A percentile compares a stretch with the other conserved stretches of the same genome.
Conservation (phyloP, 73 alveolate genomes). For the Effrenium voratum region DNA sequence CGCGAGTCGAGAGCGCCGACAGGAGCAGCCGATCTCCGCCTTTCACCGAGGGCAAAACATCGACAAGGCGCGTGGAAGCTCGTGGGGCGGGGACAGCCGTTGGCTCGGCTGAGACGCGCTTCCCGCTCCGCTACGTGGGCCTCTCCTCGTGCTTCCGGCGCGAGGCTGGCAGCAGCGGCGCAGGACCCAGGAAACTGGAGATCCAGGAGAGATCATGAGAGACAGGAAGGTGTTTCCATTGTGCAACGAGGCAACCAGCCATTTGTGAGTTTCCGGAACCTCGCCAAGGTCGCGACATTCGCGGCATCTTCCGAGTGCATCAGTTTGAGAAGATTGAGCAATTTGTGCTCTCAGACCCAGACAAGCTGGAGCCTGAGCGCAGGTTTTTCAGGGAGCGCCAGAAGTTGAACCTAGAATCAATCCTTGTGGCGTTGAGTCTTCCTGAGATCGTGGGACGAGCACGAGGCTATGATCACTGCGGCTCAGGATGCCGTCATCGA, state of each 20-base stretch:
- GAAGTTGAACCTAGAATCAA: too few species aligned
- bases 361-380: slow-evolving; percentile 34
- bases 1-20: background rate
- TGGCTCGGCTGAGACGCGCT: slow-evolving; percentile 95
- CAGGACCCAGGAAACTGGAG: background rate
- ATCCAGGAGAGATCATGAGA: background rate
- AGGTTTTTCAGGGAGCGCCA: background rate
- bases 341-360: slow-evolving; percentile 98
- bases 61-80: slow-evolving; percentile 93
- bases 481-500: slow-evolving; percentile 95
- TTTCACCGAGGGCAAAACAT: slow-evolving; percentile 95
- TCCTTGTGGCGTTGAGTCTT: too few species aligned
- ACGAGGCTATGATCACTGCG: slow-evolving; percentile 97
- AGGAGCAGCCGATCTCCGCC: slow-evolving; percentile 96
- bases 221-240: background rate
- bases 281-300: slow-evolving; percentile 99
- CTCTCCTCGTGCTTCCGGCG: slow-evolving; percentile 99
- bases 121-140: slow-evolving; percentile 99
- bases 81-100: slow-evolving; percentile 99
- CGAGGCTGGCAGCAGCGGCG: slow-evolving; percentile 98
- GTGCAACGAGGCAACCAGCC: too few species aligned
- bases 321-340: slow-evolving; percentile 99
- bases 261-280: too few species aligned
- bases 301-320: slow-evolving; percentile 99
- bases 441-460: slow-evolving; percentile 98